These are phyloP conservation scores for Amanita rimosa DNA, from an alignment of 768 basidiomycete species.

Conservation along the genomic window DNA sequence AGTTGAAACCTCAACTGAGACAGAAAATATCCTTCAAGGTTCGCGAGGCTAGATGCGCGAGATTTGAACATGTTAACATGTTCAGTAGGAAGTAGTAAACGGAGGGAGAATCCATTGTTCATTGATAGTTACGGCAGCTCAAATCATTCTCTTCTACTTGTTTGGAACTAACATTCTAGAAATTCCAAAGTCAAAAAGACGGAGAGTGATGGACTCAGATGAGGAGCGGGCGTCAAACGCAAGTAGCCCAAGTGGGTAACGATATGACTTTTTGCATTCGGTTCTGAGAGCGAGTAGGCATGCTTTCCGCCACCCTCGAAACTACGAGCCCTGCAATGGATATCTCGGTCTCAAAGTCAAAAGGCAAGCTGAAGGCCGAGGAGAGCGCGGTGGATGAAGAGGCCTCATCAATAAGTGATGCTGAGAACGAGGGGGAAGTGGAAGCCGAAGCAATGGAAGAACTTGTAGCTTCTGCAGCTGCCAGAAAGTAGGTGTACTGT, in stretches of 20 bases:
- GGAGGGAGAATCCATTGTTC: slow-evolving; percentile 17
- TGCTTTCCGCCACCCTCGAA: background rate
- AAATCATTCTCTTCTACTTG: background rate
- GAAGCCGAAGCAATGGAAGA: slow-evolving; percentile 18
- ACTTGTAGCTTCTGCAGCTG: slow-evolving; percentile 31
- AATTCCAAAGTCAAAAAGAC: slow-evolving; percentile 32
- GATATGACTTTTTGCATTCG: background rate
- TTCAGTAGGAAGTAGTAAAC: slow-evolving; percentile 30
- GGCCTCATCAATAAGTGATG: slow-evolving; percentile 11
- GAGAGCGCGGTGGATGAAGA: slow-evolving; percentile 18
- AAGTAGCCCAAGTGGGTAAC: slow-evolving; percentile 3
- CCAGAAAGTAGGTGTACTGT: slow-evolving; percentile 41
- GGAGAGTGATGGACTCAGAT: slow-evolving; percentile 43
- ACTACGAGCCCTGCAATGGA: background rate
- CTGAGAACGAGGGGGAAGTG: slow-evolving; percentile 23
- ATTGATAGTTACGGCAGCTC: slow-evolving; percentile 7
- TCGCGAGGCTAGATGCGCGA: background rate
- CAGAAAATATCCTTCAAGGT: background rate
- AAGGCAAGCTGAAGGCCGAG: slow-evolving; percentile 15
- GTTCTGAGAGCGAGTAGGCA: background rate
- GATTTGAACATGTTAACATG: background rate
- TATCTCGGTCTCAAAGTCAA: background rate
- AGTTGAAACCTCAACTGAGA: slow-evolving; percentile 11
- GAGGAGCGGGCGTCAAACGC: slow-evolving; percentile 27
- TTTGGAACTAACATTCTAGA: slow-evolving; percentile 13